Percentiles rank a stretch among this genome's conserved stretches.
These are phyloP conservation scores for Ophiostoma perfectum DNA, from an alignment of 2,329 filamentous ascomycete genomes.

Conservation along the genomic window DNA sequence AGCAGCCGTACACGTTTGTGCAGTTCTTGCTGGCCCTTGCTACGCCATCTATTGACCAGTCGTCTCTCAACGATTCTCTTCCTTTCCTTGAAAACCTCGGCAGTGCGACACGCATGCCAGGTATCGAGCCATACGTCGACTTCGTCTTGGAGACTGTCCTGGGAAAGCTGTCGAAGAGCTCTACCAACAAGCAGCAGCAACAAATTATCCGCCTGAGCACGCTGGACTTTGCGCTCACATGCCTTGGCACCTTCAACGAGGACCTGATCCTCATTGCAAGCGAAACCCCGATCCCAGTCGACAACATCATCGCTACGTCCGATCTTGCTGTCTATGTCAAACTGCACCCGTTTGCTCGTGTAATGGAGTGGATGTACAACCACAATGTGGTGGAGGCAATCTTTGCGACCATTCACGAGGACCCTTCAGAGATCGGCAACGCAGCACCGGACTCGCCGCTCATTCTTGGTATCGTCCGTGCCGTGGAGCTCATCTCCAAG, in stretches of 20 bases:
- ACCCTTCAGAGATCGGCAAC: slow-evolving; percentile 64
- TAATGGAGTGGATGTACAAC: slow-evolving; percentile 98
- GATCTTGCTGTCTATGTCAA: slow-evolving; percentile 75
- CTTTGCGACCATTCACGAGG: slow-evolving; percentile 73
- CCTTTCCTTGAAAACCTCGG: slow-evolving; percentile 86
- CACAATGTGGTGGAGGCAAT: slow-evolving; percentile 76
- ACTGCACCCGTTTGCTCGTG: slow-evolving; percentile 84
- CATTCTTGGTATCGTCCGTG: slow-evolving; percentile 69
- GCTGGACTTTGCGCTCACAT: slow-evolving; percentile 74
- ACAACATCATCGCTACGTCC: slow-evolving; percentile 66
- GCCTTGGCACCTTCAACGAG: slow-evolving; percentile 86
- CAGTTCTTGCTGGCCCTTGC: slow-evolving; percentile 69
- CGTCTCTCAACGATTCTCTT: slow-evolving; percentile 64
- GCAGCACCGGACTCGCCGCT: slow-evolving; percentile 73
- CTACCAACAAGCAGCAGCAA: slow-evolving; percentile 47
- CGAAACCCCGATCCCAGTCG: slow-evolving; percentile 67
- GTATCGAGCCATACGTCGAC: slow-evolving; percentile 89
- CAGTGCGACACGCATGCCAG: slow-evolving; percentile 65
- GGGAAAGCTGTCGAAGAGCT: slow-evolving; percentile 49
- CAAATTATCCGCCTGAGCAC: slow-evolving; percentile 72
- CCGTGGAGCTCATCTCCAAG: slow-evolving; percentile 77
- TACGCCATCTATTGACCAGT: slow-evolving; percentile 56
- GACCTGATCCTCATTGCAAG: slow-evolving; percentile 82
- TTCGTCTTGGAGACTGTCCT: slow-evolving; percentile 80
- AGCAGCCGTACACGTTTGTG: slow-evolving; percentile 80